Evolutionary conservation across 2,329 filamentous ascomycete genomes (phyloP), one percentile per base, ranked within the genome.

Genomic region (Trichoderma sp.): DNA sequence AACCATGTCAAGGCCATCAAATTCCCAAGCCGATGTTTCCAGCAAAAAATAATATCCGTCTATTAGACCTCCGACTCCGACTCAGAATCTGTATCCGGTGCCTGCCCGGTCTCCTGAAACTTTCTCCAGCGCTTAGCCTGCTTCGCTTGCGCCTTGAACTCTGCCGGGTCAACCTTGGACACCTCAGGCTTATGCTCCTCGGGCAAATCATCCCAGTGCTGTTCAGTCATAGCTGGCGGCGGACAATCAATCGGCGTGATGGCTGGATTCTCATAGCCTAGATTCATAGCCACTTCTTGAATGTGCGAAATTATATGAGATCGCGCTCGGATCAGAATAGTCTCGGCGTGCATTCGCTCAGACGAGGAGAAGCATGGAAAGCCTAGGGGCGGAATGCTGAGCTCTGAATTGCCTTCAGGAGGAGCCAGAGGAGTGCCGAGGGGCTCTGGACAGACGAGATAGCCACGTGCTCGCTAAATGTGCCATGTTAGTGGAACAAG

Each of bases 351-450:
- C 39, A 84, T 78, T 1, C 81, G 76, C 73, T 92, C 89, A 4
- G 91, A 91, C 2, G 90, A 87, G n/a, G 91, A 91, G 80, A 91
- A 92, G 73, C 90, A 86, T 5, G 92, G 91, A 74, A 89, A 92
- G 6, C 91, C 91, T 57, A 87, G 83, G 12, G 80, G 75, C 0
- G 83, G 83, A 77, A 85, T 82, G 47, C 78, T 75, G 3, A 82
- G 81, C 15, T 79, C 75, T 0, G 81, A 78, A 75, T 87, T 88
- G 11, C 87, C 86, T 2, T 83, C 77, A 1, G 87, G 83, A 0
- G 87, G 86, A 0, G 86, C 82, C 7, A 93, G 79, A 2, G 86
- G 85, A 1, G 82, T 84, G 53, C 87, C 87, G 0, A 87, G 75
- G 0, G 87, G 85, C 4, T 87, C 82, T 0, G 81, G 68, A 15